These are phyloP conservation scores for Phytophthora tubulina DNA, from an alignment of 352 stramenopile species.

Conservation along the genomic window DNA sequence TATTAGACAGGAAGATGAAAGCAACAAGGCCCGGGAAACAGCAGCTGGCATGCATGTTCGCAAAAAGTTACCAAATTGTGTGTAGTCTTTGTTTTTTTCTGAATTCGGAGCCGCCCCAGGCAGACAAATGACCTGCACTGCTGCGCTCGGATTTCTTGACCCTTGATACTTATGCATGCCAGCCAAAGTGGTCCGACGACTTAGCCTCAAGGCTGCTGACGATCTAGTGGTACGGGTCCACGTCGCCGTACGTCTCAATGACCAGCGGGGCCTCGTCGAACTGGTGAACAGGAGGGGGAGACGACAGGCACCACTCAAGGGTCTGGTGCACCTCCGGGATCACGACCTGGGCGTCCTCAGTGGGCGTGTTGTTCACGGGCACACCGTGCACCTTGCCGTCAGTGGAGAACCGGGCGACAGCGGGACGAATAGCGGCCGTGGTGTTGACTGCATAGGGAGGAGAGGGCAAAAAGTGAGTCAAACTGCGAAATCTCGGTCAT, in stretches of 20 bases:
- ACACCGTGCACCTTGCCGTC: constrained; percentile 49
- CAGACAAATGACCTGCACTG: not conserved
- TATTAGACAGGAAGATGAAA: constrained; percentile 1
- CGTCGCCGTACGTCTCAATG: constrained; percentile 88
- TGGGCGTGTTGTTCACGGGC: constrained; percentile 49
- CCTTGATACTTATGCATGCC: constrained; percentile 46
- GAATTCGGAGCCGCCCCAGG: constrained; percentile 18
- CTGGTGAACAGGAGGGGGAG: constrained; percentile 89
- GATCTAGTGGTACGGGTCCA: constrained; percentile 86
- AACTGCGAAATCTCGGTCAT: constrained; percentile 7
- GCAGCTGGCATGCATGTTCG: constrained; percentile 32
- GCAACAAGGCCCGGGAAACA: constrained; percentile 12
- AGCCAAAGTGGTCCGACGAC: constrained; percentile 11
- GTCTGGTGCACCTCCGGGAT: constrained; percentile 85
- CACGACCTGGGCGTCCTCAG: constrained; percentile 80
- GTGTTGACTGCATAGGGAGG: constrained; percentile 53
- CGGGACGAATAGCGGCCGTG: constrained; percentile 60
- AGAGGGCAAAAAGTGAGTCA: constrained; percentile 8
- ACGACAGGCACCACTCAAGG: constrained; percentile 87
- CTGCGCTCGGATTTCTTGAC: constrained; percentile 20
- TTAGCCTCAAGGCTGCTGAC: constrained; percentile 2
- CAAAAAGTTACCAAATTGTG: constrained; percentile 46
- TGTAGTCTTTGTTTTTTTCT: constrained; percentile 36
- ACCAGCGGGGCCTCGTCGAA: constrained; percentile 90
- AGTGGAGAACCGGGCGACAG: constrained; percentile 62